Conservation (phyloP, 768 basidiomycete species). For the Tylopilus balloui region DNA sequence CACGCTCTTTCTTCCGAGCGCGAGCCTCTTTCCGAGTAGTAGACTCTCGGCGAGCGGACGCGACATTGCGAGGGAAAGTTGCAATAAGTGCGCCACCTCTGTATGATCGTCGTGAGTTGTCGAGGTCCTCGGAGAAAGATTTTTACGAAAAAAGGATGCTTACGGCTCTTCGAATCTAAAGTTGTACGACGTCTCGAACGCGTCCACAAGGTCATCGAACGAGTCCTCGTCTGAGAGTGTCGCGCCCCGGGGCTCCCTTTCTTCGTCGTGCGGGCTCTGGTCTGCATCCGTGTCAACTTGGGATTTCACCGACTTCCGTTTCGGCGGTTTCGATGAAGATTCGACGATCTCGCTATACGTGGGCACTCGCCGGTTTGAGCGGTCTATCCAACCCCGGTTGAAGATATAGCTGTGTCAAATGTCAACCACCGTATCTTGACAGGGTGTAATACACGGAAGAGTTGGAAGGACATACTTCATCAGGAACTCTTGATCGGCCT, state of each 20-base stretch:
- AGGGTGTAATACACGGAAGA: background rate
- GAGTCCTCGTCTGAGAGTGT: slow-evolving; percentile 57
- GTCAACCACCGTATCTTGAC: background rate
- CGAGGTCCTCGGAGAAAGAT: background rate
- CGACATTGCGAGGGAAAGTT: slow-evolving; percentile 72
- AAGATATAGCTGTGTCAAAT: slow-evolving; percentile 73
- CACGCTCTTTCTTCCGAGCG: slow-evolving; percentile 67
- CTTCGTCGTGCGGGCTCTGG: slow-evolving; percentile 15
- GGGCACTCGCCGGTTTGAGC: slow-evolving; percentile 64
- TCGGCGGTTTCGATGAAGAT: slow-evolving; percentile 31
- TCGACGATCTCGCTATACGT: slow-evolving; percentile 78
- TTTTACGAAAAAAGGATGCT: slow-evolving; percentile 33
- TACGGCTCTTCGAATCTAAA: slow-evolving; percentile 97
- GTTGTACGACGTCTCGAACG: slow-evolving; percentile 95
- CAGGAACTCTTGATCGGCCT: slow-evolving; percentile 81
- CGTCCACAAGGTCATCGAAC: slow-evolving; percentile 87
- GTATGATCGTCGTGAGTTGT: background rate
- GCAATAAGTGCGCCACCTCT: slow-evolving; percentile 64
- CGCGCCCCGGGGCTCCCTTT: slow-evolving; percentile 26
- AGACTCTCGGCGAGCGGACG: slow-evolving; percentile 67
- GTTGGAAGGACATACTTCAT: slow-evolving; percentile 60
- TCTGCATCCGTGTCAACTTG: slow-evolving; percentile 15
- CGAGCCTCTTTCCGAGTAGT: slow-evolving; percentile 83
- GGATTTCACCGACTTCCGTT: slow-evolving; percentile 16
- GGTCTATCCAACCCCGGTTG: slow-evolving; percentile 97